Percentiles rank a stretch among this genome's conserved stretches.
Conservation (phyloP, 805 yeast species). For the Teunomyces panamensis region DNA sequence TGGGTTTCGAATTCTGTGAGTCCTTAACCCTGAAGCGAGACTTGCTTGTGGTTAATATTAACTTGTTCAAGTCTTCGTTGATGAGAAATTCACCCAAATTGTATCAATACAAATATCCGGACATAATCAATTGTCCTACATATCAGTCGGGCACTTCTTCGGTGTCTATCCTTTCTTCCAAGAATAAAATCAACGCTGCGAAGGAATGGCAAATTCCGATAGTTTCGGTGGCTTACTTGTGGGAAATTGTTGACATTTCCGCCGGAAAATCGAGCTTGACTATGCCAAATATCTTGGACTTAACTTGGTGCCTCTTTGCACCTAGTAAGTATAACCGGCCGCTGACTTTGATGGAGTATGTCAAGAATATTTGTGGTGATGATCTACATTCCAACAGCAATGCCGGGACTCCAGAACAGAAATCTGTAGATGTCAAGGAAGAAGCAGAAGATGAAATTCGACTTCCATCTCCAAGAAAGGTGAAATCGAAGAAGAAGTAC, state of each 20-base stretch:
- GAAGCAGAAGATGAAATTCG: background rate
- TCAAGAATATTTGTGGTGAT: slow-evolving; percentile 8
- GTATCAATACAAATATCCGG: slow-evolving; percentile 33
- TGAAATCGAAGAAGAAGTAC: slow-evolving; percentile 38
- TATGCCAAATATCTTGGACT: slow-evolving; percentile 43
- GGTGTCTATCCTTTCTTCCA: slow-evolving; percentile 42
- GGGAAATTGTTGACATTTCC: slow-evolving; percentile 46
- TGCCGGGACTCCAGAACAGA: background rate
- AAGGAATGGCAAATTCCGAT: slow-evolving; percentile 57
- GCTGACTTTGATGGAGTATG: slow-evolving; percentile 19
- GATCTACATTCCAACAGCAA: slow-evolving; percentile 3
- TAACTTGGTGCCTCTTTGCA: slow-evolving; percentile 56
- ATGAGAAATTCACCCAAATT: slow-evolving; percentile 40
- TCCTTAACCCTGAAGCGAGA: slow-evolving; percentile 52
- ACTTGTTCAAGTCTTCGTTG: slow-evolving; percentile 40
- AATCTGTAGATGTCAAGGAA: background rate
- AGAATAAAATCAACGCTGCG: slow-evolving; percentile 56
- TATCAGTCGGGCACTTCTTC: slow-evolving; percentile 30
- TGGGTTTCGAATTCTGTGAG: slow-evolving; percentile 52
- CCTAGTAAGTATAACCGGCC: slow-evolving; percentile 32
- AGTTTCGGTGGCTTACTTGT: slow-evolving; percentile 52
- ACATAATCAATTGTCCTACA: slow-evolving; percentile 34
- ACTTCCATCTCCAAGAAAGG: slow-evolving; percentile 56
- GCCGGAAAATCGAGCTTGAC: slow-evolving; percentile 11
- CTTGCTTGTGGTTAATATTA: slow-evolving; percentile 52